Evolutionary conservation across 202 grass and related monocot species (phyloP).

Genomic region (Cymbopogon flexuosus): DNA sequence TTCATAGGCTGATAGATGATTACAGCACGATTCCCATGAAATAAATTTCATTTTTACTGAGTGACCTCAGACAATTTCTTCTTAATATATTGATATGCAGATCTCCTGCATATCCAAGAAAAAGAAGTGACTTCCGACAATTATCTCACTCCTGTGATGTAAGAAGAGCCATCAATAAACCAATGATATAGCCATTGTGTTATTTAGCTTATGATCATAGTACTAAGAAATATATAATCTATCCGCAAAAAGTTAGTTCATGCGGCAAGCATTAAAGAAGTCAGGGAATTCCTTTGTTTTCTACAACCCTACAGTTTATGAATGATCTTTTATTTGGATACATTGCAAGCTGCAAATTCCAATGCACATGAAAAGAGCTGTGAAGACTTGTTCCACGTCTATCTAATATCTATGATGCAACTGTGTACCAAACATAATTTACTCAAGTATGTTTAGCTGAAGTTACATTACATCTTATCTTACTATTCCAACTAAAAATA

Average conservation of each 20-base stretch:
- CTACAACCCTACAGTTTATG: neutral
- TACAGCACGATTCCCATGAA: neutral
- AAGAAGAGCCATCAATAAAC: neutral
- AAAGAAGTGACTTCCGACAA: neutral
- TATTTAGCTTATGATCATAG: neutral
- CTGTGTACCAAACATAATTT: neutral
- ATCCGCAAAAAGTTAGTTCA: neutral
- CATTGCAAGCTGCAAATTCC: neutral
- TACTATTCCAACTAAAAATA: neutral
- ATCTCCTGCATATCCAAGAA: neutral
- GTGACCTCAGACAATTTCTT: neutral
- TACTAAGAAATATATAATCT: neutral
- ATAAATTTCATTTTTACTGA: neutral
- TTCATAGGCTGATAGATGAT: neutral
- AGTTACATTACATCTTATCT: neutral
- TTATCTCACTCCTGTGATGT: neutral
- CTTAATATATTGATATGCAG: neutral
- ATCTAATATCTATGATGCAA: conserved; percentile 1
- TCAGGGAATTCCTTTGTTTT: neutral
- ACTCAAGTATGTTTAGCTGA: neutral
- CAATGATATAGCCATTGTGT: neutral
- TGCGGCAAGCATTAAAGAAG: neutral
- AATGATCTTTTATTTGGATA: conserved; percentile 1
- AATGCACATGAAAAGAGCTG: neutral
- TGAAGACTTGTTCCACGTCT: neutral